Evolutionary conservation across 345 rosid genomes (phyloP), one percentile per base, ranked within the genome.

Genomic region (Aethionema arabicum): DNA sequence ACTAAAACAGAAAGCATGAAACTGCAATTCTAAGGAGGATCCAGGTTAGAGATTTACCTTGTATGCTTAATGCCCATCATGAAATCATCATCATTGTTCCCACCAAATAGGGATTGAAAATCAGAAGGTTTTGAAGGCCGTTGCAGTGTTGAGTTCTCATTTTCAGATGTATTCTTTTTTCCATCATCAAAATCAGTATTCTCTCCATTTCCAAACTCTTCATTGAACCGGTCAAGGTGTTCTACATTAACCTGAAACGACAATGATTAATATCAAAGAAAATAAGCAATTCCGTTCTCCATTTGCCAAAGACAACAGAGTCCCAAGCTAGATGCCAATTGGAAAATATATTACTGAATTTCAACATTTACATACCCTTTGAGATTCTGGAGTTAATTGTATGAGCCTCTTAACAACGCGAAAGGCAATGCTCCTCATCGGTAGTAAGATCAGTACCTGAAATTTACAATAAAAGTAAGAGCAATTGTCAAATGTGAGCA

Each of bases 61-160:
- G 96, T 92, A 78, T 82, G 88, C 65, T 92, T 92, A 65, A 92
- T 80, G 74, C 98, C 98, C 44, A 89, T 55, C 89, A 84, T 85
- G 60, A 92, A 89, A 60, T 81, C 75, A 73, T 92, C 96, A 46
- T 83, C 85, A 40, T 45, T 63, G 66, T 92, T 90, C 36, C 83
- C 86, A 70, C 79, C 77, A 82, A 89, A 92, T 56, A 92, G 98
- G 51, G 90, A 73, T 69, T 78, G 83, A 76, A 78, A 82, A 74
- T 92, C 98, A 54, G 80, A 69, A 65, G 96, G 95, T 76, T 92
- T 91, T n/a, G 82, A 75, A 72, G 86, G 73, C 79, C 83, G 86
- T 49, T 53, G 73, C 48, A 66, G 27, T 14, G 43, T 73, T n/a
- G 72, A 43, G 39, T 69, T 71, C 52, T 63, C 76, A 65, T 42